These are phyloP conservation scores for Carex kokanica DNA, from an alignment of 176 grass and related monocot genomes.

Conservation along the genomic window DNA sequence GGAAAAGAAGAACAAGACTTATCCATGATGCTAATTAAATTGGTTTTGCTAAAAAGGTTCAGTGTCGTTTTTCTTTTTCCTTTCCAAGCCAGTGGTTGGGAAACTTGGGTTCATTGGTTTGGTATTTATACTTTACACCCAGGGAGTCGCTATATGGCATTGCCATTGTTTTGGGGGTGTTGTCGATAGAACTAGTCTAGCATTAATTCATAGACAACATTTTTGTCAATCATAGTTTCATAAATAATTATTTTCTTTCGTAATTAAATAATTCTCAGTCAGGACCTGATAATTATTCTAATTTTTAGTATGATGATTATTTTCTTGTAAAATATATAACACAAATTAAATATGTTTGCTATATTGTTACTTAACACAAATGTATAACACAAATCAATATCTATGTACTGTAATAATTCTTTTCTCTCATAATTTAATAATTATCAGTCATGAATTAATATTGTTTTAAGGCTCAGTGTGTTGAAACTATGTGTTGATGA, in stretches of 20 bases:
- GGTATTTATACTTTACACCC: constrained; percentile 24
- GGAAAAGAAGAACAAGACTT: neutral
- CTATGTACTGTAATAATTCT: no score
- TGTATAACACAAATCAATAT: no score
- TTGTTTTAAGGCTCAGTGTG: neutral
- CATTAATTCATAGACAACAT: neutral
- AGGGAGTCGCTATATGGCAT: neutral
- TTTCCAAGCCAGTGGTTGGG: neutral
- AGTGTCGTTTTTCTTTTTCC: neutral
- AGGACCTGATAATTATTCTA: no score
- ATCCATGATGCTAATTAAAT: neutral
- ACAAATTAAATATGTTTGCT: no score
- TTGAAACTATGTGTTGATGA: neutral
- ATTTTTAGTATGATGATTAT: no score
- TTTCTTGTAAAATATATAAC: no score
- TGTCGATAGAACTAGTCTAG: neutral
- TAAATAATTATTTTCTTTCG: no score
- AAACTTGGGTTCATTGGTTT: constrained; percentile 23
- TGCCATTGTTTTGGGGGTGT: neutral
- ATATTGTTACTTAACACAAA: no score
- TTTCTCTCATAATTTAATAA: no score
- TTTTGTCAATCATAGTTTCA: neutral
- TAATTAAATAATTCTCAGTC: no score
- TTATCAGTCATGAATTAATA: neutral
- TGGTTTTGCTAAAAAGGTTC: neutral